Percentiles rank a stretch among this genome's conserved stretches.
phyloP scores from a whole-genome alignment of 1,284 basidiomycete species.

The Salmacisia buchloeana region DNA sequence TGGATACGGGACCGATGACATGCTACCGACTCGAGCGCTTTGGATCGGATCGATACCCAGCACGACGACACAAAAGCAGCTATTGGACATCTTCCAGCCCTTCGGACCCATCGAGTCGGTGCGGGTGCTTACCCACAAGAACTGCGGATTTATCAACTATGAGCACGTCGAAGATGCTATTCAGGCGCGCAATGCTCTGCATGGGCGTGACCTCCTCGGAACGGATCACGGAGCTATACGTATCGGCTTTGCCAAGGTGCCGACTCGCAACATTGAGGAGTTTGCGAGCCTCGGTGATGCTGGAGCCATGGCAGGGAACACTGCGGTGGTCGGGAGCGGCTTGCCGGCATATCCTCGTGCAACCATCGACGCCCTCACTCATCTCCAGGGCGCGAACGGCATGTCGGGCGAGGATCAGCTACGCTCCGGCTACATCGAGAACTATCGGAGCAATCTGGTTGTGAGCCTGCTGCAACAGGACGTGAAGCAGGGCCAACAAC shows the following conservation, averaged over 20 bases:
- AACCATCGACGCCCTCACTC: conserved; percentile 23
- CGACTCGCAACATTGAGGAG: conserved; percentile 45
- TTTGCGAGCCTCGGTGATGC: conserved; percentile 14
- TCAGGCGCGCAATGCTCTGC: conserved; percentile 84
- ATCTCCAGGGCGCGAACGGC: conserved; percentile 65
- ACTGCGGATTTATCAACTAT: conserved; percentile 93
- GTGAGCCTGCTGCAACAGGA: conserved; percentile 82
- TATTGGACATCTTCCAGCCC: conserved; percentile 82
- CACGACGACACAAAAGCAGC: conserved; percentile 46
- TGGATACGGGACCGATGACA: conserved; percentile 12
- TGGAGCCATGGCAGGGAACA: background rate
- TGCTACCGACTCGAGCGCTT: conserved; percentile 31
- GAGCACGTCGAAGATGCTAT: conserved; percentile 94
- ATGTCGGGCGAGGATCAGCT: conserved; percentile 87
- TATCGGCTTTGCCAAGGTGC: conserved; percentile 93
- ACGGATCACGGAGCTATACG: conserved; percentile 91
- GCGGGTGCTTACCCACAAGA: conserved; percentile 90
- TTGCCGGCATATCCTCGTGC: conserved; percentile 16
- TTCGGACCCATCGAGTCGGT: conserved; percentile 96
- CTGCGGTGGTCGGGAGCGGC: too few species aligned
- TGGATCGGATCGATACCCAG: conserved; percentile 41
- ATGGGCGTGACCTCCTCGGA: conserved; percentile 88
- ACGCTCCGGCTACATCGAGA: conserved; percentile 79
- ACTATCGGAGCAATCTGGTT: conserved; percentile 84
- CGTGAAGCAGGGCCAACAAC: conserved; percentile 40